Conservation (phyloP, 495 filamentous ascomycete genomes). For the Haplographium delicatum region DNA sequence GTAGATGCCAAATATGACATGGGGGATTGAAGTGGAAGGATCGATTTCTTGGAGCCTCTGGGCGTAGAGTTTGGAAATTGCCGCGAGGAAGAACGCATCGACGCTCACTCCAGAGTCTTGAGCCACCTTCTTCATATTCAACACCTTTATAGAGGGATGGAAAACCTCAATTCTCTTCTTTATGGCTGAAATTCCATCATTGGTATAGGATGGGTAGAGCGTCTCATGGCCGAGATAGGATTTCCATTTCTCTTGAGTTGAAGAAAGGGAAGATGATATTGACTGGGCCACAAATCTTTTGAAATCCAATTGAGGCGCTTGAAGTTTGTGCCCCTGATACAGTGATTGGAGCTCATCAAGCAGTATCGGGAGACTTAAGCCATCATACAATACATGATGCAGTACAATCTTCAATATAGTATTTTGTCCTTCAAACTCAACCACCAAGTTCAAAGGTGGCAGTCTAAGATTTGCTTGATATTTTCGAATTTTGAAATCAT, state of each 20-base stretch:
- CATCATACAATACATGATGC: conserved; percentile 59
- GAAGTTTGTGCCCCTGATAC: conserved; percentile 23
- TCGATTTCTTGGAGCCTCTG: conserved; percentile 18
- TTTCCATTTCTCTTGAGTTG: conserved; percentile 40
- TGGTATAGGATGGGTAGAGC: conserved; percentile 7
- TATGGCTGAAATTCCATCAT: not conserved
- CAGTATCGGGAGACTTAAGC: conserved; percentile 46
- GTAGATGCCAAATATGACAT: conserved; percentile 50
- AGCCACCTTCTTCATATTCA: conserved; percentile 28
- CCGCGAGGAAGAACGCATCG: conserved; percentile 47
- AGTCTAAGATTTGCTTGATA: conserved; percentile 12
- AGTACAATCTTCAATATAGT: conserved; percentile 33
- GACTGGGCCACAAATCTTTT: conserved; percentile 21
- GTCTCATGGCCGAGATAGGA: conserved; percentile 32
- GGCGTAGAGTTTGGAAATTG: conserved; percentile 38
- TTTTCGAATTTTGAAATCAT: conserved; percentile 15
- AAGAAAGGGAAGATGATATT: not conserved
- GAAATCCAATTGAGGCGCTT: not conserved
- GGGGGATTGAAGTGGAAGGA: conserved; percentile 14
- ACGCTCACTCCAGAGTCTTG: conserved; percentile 35
- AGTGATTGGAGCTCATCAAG: conserved; percentile 38
- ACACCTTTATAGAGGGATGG: conserved; percentile 20
- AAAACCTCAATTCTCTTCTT: conserved; percentile 37
- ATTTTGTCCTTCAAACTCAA: conserved; percentile 15
- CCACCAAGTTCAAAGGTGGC: conserved; percentile 19